Evolutionary conservation across 306 rosid genomes (phyloP).

Genomic region (Acacia confusa): DNA sequence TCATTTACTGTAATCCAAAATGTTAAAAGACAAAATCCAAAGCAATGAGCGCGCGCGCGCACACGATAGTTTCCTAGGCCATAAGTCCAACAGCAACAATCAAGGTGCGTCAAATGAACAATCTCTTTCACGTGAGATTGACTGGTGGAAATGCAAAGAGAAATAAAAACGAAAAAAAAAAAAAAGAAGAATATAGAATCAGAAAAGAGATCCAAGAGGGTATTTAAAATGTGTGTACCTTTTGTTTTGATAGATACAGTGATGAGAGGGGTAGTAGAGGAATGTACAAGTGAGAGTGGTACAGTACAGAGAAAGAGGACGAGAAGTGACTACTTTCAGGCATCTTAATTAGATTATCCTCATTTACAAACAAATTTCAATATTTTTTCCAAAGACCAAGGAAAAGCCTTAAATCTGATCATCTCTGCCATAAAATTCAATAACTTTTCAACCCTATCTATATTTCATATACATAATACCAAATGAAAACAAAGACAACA

Average conservation of each 20-base stretch:
- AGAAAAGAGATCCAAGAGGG: not conserved
- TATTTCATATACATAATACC: too few relatives aligned
- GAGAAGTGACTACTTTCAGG: not conserved
- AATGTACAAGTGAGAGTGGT: not conserved
- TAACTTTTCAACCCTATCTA: too few relatives aligned
- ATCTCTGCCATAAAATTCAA: too few relatives aligned
- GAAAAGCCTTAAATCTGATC: too few relatives aligned
- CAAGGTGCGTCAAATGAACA: conserved; percentile 55
- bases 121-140: conserved; percentile 48
- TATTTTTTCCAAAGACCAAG: too few relatives aligned
- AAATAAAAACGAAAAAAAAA: not conserved
- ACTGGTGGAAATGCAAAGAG: conserved; percentile 19
- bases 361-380: too few relatives aligned
- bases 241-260: not conserved
- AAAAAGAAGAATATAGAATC: not conserved
- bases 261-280: not conserved
- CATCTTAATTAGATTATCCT: too few relatives aligned
- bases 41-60: not conserved
- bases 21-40: conserved; percentile 44
- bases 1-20: conserved; percentile 3
- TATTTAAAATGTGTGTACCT: not conserved
- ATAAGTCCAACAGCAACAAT: conserved; percentile 22
- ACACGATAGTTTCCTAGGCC: conserved; percentile 11
- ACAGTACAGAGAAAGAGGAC: not conserved
- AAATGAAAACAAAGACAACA: too few relatives aligned